Base-by-base conservation (phyloP, 306 rosid genomes). In the Fagus crenata region DNA sequence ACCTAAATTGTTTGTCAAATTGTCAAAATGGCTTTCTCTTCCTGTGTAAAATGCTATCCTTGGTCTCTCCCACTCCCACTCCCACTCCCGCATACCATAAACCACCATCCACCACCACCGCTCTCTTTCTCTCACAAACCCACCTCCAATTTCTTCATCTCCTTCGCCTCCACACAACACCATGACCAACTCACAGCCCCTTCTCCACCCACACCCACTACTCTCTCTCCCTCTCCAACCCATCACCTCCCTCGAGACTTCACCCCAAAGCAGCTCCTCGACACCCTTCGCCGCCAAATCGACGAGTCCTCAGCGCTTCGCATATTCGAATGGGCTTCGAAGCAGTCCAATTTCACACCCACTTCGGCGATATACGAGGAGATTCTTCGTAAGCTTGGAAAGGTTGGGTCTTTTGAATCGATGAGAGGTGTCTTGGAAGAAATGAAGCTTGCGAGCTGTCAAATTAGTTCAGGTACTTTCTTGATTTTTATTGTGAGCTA, bases 221-320 rank as follows among this genome's bases (percentile, higher is more conserved):
- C 74, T 33, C 7, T 67, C 71, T 2, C 75, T 69, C 31, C 28
- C 28, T 22, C 28, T 22, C 86, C 84, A 42, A 53, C 43, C 11
- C 49, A 83, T 13, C 86, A 80, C 15, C 98, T 92, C 54, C 92
- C 94, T 7, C 84, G 76, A 1, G 82, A 86, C 65, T 88, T 89
- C 87, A 79, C 93, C 54, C 76, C 85, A 31, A 79, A 90, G 74
- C 93, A 93, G 49, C 96, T 93, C 73, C 81, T 91, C 28, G 87
- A 89, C 74, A 73, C 88, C 85, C 86, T 93, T 67, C 90, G 92
- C 67, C 86, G 84, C 87, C 95, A 88, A 64, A 84, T 76, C 41
- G 95, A 93, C 78, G 89, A 87, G 49, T 83, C 91, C n/a, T 85
- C 98, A 0, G 84, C 89, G 3, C 85, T 93, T 31, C 87, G 86